Evolutionary conservation across 768 basidiomycete genomes (phyloP).

Genomic region (Dentipellis sp.): DNA sequence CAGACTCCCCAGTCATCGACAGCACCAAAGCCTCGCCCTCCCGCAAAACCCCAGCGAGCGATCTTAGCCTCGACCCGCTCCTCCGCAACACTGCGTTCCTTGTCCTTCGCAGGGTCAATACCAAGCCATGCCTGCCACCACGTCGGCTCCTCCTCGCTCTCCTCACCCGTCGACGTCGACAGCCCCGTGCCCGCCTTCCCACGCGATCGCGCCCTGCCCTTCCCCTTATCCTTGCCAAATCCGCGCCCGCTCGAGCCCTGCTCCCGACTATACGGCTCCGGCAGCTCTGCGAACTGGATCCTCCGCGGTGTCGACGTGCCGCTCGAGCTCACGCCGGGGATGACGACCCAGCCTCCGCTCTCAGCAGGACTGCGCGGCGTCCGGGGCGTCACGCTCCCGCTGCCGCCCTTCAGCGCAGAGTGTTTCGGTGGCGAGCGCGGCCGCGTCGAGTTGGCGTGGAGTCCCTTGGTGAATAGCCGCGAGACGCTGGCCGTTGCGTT

Average conservation of each 20-base stretch:
- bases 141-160: constrained; percentile 21
- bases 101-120: constrained; percentile 6
- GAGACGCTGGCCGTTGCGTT: constrained; percentile 74
- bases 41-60: constrained; percentile 25
- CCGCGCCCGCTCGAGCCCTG: constrained; percentile 11
- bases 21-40: constrained; percentile 29
- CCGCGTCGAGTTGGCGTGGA: constrained; percentile 52
- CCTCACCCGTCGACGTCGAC: constrained; percentile 5
- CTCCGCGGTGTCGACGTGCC: constrained; percentile 54
- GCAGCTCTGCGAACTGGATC: constrained; percentile 72
- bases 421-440: constrained; percentile 51
- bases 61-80: constrained; percentile 31
- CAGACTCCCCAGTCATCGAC: constrained; percentile 45
- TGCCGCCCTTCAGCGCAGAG: constrained; percentile 32
- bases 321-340: constrained; percentile 24
- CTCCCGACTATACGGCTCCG: constrained; percentile 43
- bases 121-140: constrained; percentile 18
- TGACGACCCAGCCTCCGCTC: constrained; percentile 11
- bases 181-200: constrained; percentile 9
- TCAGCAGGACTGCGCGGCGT: constrained; percentile 22
- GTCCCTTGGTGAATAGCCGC: constrained; percentile 58
- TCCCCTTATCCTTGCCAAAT: constrained; percentile 25
- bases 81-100: constrained; percentile 32
- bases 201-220: constrained; percentile 17
- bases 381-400: constrained; percentile 1